Evolutionary conservation across 1,139 yeast species (phyloP).

Genomic region (Hansenula sp.): DNA sequence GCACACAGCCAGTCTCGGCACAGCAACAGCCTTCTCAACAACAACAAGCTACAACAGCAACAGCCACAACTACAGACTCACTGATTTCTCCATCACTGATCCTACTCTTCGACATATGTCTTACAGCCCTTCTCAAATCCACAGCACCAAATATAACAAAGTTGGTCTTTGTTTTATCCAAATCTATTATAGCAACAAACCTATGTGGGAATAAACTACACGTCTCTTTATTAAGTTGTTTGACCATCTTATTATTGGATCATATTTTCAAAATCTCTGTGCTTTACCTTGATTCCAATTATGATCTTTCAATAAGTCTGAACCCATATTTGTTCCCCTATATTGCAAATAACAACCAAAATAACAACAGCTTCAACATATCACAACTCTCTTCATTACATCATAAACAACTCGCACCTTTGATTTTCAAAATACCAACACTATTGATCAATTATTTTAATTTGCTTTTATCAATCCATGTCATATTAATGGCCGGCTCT

Average conservation of each 20-base stretch:
- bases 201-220: conserved; percentile 34
- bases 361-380: background rate
- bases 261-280: conserved; percentile 8
- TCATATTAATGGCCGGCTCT: conserved; percentile 35
- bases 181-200: conserved; percentile 42
- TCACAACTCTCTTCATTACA: background rate
- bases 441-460: conserved; percentile 27
- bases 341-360: conserved; percentile 3
- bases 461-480: conserved; percentile 36
- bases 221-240: conserved; percentile 10
- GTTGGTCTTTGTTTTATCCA: conserved; percentile 39
- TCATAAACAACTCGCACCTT: background rate
- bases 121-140: conserved; percentile 31
- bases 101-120: conserved; percentile 27
- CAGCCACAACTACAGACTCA: background rate
- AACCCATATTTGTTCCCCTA: conserved; percentile 9
- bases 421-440: conserved; percentile 8
- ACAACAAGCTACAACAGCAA: conserved; percentile 10
- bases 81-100: conserved; percentile 13
- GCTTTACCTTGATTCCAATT: conserved; percentile 9
- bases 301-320: conserved; percentile 5
- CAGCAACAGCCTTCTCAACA: conserved; percentile 3
- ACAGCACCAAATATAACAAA: conserved; percentile 34
- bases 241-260: conserved; percentile 9
- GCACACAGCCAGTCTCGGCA: conserved; percentile 1